These are phyloP conservation scores for Arthrinium phaeospermum DNA, from an alignment of 2,329 filamentous ascomycete genomes.

Conservation along the genomic window DNA sequence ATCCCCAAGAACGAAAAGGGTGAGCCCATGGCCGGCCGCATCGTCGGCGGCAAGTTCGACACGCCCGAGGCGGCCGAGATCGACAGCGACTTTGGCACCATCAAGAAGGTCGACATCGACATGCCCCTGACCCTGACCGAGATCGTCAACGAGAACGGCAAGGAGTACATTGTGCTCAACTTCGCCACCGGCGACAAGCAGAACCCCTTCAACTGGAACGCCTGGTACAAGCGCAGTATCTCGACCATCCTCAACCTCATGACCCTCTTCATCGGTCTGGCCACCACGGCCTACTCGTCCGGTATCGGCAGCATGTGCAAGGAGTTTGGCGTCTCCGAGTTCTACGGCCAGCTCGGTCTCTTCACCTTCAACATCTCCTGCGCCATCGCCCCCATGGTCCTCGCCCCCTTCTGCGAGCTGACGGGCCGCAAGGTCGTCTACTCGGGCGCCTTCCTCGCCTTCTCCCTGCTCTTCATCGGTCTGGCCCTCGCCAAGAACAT, in stretches of 20 bases:
- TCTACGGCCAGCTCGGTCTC: conserved; percentile 54
- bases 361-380: conserved; percentile 57
- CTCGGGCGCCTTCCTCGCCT: conserved; percentile 50
- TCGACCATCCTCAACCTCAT: conserved; percentile 54
- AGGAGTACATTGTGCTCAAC: conserved; percentile 51
- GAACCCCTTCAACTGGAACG: conserved; percentile 59
- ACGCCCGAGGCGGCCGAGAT: conserved; percentile 39
- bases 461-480: conserved; percentile 53
- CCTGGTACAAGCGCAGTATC: conserved; percentile 50
- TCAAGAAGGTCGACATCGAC: conserved; percentile 52
- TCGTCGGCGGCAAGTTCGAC: conserved; percentile 46
- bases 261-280: conserved; percentile 59
- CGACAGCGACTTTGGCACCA: conserved; percentile 41
- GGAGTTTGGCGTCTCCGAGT: conserved; percentile 48
- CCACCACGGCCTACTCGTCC: conserved; percentile 58
- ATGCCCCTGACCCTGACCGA: conserved; percentile 54
- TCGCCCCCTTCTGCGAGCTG: conserved; percentile 56
- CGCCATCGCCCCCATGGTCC: conserved; percentile 52
- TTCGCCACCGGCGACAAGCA: conserved; percentile 52
- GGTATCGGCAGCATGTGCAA: conserved; percentile 52
- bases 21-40: conserved; percentile 35
- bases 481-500: conserved; percentile 54
- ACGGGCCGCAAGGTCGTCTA: conserved; percentile 54
- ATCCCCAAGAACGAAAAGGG: conserved; percentile 27
- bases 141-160: conserved; percentile 46